These are phyloP conservation scores for Trichoderma simmonsii DNA, from an alignment of 2,329 filamentous ascomycete species.

Conservation along the genomic window DNA sequence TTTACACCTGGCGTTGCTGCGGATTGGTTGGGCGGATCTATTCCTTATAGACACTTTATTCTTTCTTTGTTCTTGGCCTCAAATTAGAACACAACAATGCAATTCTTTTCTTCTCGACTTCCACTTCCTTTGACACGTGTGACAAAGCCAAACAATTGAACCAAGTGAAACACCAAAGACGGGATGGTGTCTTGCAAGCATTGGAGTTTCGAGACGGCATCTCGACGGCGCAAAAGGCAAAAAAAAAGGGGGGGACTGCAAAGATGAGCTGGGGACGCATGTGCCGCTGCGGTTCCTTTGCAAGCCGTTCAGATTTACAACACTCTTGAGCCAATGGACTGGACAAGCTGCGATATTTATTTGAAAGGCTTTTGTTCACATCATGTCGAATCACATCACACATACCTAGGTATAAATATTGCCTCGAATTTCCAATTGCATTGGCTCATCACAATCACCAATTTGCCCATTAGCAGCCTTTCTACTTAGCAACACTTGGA, in stretches of 20 bases:
- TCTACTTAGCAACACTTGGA: background rate
- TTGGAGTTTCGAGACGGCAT: background rate
- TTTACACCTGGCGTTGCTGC: background rate
- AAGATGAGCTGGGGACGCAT: background rate
- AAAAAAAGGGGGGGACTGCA: background rate
- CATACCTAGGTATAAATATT: background rate
- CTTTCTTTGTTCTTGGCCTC: background rate
- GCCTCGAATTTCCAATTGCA: background rate
- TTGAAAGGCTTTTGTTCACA: background rate
- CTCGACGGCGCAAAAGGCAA: background rate
- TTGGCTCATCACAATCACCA: background rate
- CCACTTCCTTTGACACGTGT: background rate
- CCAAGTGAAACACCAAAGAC: background rate
- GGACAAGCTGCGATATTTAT: background rate
- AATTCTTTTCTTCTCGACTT: background rate
- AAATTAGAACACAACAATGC: background rate
- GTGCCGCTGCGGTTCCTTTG: background rate
- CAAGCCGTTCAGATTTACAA: background rate
- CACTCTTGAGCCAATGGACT: background rate
- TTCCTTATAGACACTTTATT: background rate
- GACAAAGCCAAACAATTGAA: background rate
- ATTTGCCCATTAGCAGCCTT: background rate
- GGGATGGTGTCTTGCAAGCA: background rate
- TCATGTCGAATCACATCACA: background rate
- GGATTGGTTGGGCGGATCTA: background rate